A percentile compares a stretch with the other conserved stretches of the same genome.
These are phyloP conservation scores for Podaxis carcinomalis DNA, from an alignment of 768 basidiomycete genomes.

Conservation along the genomic window DNA sequence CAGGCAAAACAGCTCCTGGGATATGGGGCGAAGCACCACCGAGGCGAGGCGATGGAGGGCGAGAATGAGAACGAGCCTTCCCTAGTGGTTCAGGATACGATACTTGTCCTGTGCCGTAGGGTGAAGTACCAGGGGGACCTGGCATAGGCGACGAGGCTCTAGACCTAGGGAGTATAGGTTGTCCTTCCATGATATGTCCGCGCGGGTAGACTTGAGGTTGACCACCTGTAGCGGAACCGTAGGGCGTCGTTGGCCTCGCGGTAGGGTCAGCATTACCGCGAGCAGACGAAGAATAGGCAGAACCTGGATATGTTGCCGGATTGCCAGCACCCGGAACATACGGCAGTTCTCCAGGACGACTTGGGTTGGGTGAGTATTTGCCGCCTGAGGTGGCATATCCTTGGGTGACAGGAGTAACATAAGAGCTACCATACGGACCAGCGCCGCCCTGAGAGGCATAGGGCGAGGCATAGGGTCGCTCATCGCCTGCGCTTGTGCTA, in stretches of 20 bases:
- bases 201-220: conserved; percentile 43
- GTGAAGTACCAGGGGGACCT: conserved; percentile 28
- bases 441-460: background rate
- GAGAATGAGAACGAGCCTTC: conserved; percentile 16
- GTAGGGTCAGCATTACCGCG: conserved; percentile 28
- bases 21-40: conserved; percentile 31
- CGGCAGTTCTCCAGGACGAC: conserved; percentile 41
- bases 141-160: conserved; percentile 50
- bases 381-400: conserved; percentile 8
- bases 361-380: conserved; percentile 25
- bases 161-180: conserved; percentile 36
- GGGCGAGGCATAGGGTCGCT: conserved; percentile 5
- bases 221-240: conserved; percentile 23
- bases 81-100: conserved; percentile 15
- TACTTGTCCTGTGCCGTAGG: conserved; percentile 12
- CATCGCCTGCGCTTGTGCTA: conserved; percentile 32
- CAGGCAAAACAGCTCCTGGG: conserved; percentile 23
- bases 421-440: conserved; percentile 25
- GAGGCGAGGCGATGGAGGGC: conserved; percentile 15
- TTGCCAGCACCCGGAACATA: conserved; percentile 26
- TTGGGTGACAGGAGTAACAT: conserved; percentile 23
- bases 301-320: conserved; percentile 26
- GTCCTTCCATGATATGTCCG: conserved; percentile 55
- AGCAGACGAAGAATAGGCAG: conserved; percentile 28
- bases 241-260: conserved; percentile 41